phyloP scores from a whole-genome alignment of 305 asterid species.

The Plantago coronopus region DNA sequence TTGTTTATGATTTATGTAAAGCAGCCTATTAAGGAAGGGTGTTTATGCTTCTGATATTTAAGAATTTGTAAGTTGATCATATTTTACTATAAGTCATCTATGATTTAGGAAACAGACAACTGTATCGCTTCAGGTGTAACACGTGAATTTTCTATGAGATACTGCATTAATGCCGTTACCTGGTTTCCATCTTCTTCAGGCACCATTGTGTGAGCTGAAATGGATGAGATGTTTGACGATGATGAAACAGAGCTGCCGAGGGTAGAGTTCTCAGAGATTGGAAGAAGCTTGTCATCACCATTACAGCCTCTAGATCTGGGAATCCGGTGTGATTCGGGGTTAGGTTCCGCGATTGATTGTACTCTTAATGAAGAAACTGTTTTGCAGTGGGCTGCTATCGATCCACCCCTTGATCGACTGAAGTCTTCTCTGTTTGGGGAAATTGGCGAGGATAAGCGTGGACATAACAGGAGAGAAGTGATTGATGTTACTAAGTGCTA shows the following conservation, averaged over 20 bases:
- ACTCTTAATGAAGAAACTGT: conserved; percentile 40
- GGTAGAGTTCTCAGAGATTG: conserved; percentile 41
- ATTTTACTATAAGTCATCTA: neutral
- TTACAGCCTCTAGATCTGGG: conserved; percentile 32
- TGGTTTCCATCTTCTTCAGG: neutral
- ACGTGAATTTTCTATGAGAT: neutral
- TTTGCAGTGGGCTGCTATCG: conserved; percentile 58
- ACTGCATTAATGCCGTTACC: neutral
- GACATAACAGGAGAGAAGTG: conserved; percentile 34
- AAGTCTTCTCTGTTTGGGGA: conserved; percentile 58
- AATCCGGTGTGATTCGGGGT: conserved; percentile 38
- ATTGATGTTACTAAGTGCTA: conserved; percentile 70
- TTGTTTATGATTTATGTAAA: neutral
- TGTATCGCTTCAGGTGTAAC: neutral
- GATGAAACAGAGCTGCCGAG: conserved; percentile 53
- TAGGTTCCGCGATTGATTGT: conserved; percentile 22
- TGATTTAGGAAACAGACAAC: neutral
- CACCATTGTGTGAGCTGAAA: neutral
- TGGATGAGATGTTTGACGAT: conserved; percentile 49
- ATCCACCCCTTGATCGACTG: conserved; percentile 61
- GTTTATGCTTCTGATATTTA: neutral
- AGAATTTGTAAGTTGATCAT: neutral
- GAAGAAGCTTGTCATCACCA: conserved; percentile 52
- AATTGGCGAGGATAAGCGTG: conserved; percentile 35
- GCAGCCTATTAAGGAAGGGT: neutral